Evolutionary conservation across 2,329 filamentous ascomycete genomes (phyloP).

Genomic region (Aspergillus costaricaensis): DNA sequence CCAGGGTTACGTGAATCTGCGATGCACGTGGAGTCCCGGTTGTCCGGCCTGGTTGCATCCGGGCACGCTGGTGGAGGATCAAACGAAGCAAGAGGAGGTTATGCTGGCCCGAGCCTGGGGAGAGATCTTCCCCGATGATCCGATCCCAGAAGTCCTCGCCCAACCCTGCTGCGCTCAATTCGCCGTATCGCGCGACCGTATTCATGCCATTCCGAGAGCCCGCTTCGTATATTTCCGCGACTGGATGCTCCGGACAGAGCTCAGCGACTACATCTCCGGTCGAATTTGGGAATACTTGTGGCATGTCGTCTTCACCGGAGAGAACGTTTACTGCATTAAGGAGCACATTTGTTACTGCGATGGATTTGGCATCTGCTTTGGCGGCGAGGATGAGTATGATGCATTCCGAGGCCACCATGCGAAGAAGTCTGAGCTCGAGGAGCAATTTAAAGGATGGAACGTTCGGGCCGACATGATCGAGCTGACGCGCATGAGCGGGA

Average conservation of each 20-base stretch:
- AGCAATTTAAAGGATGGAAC: slow-evolving; percentile 42
- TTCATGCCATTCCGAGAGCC: slow-evolving; percentile 54
- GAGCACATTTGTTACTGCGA: slow-evolving; percentile 65
- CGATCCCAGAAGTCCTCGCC: slow-evolving; percentile 53
- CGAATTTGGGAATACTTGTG: slow-evolving; percentile 66
- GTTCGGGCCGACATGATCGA: slow-evolving; percentile 41
- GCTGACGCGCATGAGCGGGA: slow-evolving; percentile 26
- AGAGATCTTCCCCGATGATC: slow-evolving; percentile 49
- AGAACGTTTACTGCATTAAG: slow-evolving; percentile 46
- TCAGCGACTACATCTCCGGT: slow-evolving; percentile 59
- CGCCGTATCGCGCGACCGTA: slow-evolving; percentile 59
- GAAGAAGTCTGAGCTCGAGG: slow-evolving; percentile 39
- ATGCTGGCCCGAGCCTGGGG: slow-evolving; percentile 50
- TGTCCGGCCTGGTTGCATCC: slow-evolving; percentile 62
- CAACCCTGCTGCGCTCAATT: slow-evolving; percentile 68
- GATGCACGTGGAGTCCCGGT: slow-evolving; percentile 60
- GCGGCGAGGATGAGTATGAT: slow-evolving; percentile 51
- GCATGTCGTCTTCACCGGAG: slow-evolving; percentile 62
- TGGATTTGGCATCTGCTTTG: slow-evolving; percentile 64
- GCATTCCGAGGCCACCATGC: slow-evolving; percentile 49
- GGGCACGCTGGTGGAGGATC: slow-evolving; percentile 40
- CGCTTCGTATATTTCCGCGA: slow-evolving; percentile 61
- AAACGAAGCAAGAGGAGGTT: slow-evolving; percentile 50
- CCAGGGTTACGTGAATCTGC: slow-evolving; percentile 62
- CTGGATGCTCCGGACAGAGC: slow-evolving; percentile 61